Evolutionary conservation across 192 early-diverging fungal genomes (phyloP).

Genomic region (Chytriomyces hyalinus): DNA sequence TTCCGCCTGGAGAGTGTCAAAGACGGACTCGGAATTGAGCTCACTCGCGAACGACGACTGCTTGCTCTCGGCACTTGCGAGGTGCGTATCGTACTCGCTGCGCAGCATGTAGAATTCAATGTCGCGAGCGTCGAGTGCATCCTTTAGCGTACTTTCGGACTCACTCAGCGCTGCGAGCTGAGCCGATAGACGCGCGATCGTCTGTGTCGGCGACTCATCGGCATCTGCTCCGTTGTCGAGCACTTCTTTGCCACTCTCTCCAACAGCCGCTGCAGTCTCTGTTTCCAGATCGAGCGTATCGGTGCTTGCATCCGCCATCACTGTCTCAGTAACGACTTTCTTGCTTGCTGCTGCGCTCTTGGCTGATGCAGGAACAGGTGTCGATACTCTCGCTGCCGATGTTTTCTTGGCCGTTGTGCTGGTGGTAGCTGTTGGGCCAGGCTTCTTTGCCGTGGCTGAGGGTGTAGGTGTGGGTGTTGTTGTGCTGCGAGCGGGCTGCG

Average conservation of each 20-base stretch:
- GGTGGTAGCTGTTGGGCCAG: neutral
- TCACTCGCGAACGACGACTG: constrained; percentile 23
- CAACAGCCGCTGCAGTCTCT: no score
- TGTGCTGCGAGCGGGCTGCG: no score
- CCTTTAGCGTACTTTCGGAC: neutral
- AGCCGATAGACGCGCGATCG: neutral
- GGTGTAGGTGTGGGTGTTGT: no score
- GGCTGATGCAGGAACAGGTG: neutral
- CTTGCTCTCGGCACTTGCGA: neutral
- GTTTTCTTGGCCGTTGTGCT: no score
- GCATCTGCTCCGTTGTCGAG: neutral
- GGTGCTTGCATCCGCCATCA: neutral
- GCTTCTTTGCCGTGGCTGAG: neutral
- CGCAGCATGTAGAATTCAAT: constrained; percentile 25
- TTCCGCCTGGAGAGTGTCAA: constrained; percentile 12
- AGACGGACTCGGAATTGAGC: constrained; percentile 31
- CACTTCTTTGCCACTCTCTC: no score
- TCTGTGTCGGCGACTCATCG: neutral
- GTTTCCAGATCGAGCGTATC: no score
- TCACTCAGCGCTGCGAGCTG: neutral
- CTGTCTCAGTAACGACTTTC: neutral
- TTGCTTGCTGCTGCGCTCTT: neutral
- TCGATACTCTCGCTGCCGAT: no score
- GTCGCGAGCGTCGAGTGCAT: constrained; percentile 13
- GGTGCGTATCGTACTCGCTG: constrained; percentile 3